Evolutionary conservation across 352 stramenopile genomes (phyloP), one percentile per base, ranked within the genome.

Genomic region (Stramenopiles sp.): DNA sequence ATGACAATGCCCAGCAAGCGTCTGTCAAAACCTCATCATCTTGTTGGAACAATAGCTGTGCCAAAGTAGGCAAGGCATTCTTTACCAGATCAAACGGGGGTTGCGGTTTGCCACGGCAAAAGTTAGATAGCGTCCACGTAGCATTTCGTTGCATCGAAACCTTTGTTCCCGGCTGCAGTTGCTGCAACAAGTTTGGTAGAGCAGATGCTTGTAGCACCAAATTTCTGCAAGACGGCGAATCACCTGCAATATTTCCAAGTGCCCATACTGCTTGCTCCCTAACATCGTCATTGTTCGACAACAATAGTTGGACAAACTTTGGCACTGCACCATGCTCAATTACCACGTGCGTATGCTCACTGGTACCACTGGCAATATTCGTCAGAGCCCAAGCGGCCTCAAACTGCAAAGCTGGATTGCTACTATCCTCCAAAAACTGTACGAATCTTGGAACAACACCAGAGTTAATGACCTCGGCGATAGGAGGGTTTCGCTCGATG

Each of bases 1-100:
- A 99, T 71, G 90, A 97, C 32, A 99, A 87, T 44, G 96, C 95
- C 97, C 97, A 99, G 88, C 97, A 99, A 7, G 97, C 96, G 84
- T 99, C 97, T 25, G 95, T 99, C 55, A 99, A 88, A 30, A 99
- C 95, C 88, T 99, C 97, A 82, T 98, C 95, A 85, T 99, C 95
- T 30, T 96, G 89, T 31, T 89, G 95, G 85, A 98, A 97, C 82
- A 99, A 97, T 22, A 99, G 89, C 83, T 98, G 92, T 0, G 92
- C 91, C 32, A 99, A 88, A 67, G 94, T 98, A 7, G 93, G 90
- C n/a, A 99, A 87, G 7, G 94, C 92, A 29, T 92, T 92, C 71
- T 90, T 86, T 31, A 99, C 95, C 31, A 97, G 89, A 30, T 95
- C 89, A 87, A 99, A 99, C 8, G 78, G 8, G 39, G 89, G 89